Evolutionary conservation across 1,139 yeast genomes (phyloP).

Genomic region (Candida glucosophila): DNA sequence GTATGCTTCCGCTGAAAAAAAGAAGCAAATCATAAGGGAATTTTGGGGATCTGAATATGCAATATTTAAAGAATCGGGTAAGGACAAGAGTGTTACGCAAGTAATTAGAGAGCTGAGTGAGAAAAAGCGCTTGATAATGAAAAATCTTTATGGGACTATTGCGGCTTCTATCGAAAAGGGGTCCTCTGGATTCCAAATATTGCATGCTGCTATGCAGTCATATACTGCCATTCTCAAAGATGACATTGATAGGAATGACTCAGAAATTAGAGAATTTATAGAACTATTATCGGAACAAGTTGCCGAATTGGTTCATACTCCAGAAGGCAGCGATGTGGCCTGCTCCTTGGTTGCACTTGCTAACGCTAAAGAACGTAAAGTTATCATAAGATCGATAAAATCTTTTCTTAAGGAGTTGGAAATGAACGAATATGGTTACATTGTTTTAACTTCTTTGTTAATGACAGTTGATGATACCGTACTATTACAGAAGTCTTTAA

Average conservation of each 20-base stretch:
- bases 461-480: slow-evolving; percentile 93
- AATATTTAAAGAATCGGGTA: slow-evolving; percentile 71
- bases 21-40: slow-evolving; percentile 84
- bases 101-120: slow-evolving; percentile 68
- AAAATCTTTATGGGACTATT: slow-evolving; percentile 74
- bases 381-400: slow-evolving; percentile 61
- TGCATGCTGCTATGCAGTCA: slow-evolving; percentile 95
- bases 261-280: slow-evolving; percentile 71
- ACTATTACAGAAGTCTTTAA: slow-evolving; percentile 64
- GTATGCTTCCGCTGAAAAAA: slow-evolving; percentile 78
- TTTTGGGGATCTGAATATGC: slow-evolving; percentile 98
- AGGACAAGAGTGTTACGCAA: slow-evolving; percentile 55
- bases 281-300: slow-evolving; percentile 80
- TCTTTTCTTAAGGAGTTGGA: slow-evolving; percentile 68
- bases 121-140: slow-evolving; percentile 68
- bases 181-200: slow-evolving; percentile 89
- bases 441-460: slow-evolving; percentile 70
- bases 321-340: slow-evolving; percentile 90
- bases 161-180: slow-evolving; percentile 92
- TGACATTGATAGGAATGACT: slow-evolving; percentile 35
- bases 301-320: slow-evolving; percentile 92
- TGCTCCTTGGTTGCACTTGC: slow-evolving; percentile 72
- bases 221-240: slow-evolving; percentile 61
- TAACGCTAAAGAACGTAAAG: slow-evolving; percentile 87
- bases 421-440: slow-evolving; percentile 78